These are phyloP conservation scores for Aspergillus alliaceus DNA, from an alignment of 2,329 filamentous ascomycete species.

Conservation along the genomic window DNA sequence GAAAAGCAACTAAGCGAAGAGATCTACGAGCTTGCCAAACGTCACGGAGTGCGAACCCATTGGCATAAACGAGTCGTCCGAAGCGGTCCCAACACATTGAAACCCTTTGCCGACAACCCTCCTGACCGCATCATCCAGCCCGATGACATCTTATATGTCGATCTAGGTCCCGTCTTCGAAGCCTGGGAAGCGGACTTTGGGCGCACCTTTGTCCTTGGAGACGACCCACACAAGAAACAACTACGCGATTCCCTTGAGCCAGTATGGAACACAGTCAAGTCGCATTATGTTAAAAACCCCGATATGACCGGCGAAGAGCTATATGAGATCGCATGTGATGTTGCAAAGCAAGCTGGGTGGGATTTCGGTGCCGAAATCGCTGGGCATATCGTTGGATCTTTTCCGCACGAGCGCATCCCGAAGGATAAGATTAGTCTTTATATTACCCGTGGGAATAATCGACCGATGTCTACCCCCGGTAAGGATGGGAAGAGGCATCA, in stretches of 20 bases:
- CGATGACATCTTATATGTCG: conserved; percentile 54
- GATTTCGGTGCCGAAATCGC: conserved; percentile 47
- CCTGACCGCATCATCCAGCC: conserved; percentile 49
- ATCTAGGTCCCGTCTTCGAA: conserved; percentile 55
- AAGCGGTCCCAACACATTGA: conserved; percentile 52
- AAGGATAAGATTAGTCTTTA: conserved; percentile 48
- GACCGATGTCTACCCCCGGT: conserved; percentile 41
- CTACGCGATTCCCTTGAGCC: conserved; percentile 50
- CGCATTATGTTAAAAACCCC: conserved; percentile 37
- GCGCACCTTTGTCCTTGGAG: conserved; percentile 53
- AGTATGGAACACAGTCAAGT: conserved; percentile 48
- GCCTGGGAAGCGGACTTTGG: conserved; percentile 57
- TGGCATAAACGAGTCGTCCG: conserved; percentile 56
- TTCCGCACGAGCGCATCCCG: conserved; percentile 54
- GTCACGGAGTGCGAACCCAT: conserved; percentile 49
- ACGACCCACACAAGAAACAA: conserved; percentile 46
- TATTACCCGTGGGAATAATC: conserved; percentile 46
- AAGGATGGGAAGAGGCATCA: conserved; percentile 46
- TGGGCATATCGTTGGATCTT: conserved; percentile 53
- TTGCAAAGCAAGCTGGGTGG: conserved; percentile 43
- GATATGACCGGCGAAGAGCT: conserved; percentile 52
- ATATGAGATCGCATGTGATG: conserved; percentile 45
- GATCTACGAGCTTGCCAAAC: conserved; percentile 46
- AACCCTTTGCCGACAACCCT: conserved; percentile 51
- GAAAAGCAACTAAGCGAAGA: conserved; percentile 51